Evolutionary conservation across 768 basidiomycete species (phyloP).

Genomic region (Tubosaeta brunneosetosa): DNA sequence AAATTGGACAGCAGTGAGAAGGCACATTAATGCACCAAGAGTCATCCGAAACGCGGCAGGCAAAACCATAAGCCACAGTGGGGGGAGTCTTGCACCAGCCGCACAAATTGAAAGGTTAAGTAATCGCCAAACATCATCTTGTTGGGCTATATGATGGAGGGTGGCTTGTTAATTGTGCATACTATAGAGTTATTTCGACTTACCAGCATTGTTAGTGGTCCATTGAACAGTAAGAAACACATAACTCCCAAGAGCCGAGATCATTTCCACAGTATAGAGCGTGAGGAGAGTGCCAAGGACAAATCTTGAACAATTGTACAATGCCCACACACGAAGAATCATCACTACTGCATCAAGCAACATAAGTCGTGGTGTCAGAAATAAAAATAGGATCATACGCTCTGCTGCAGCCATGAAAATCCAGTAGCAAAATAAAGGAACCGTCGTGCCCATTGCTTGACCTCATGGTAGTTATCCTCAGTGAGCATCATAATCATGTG

Average conservation of each 20-base stretch:
- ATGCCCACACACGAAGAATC: neutral
- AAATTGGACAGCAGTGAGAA: neutral
- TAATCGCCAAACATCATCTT: neutral
- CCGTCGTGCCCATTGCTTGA: too few species aligned
- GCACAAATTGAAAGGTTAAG: neutral
- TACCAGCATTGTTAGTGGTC: neutral
- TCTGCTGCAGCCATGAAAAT: neutral
- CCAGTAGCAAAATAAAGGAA: too few species aligned
- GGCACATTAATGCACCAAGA: neutral
- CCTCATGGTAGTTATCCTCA: too few species aligned
- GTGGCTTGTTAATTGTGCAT: neutral
- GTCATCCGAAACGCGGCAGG: neutral
- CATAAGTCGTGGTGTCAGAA: neutral
- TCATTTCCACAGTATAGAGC: neutral
- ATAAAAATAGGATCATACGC: neutral
- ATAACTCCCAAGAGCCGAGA: neutral
- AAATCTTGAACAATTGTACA: neutral
- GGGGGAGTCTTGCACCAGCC: neutral
- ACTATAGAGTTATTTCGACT: too few species aligned
- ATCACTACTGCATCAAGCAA: neutral
- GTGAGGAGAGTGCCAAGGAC: neutral
- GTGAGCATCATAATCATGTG: neutral
- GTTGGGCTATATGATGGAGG: too few species aligned
- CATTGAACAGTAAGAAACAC: neutral
- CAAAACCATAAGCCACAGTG: too few species aligned